These are phyloP conservation scores for Fagopyrum esculentum DNA, from an alignment of 148 eudicot genomes.

Conservation along the genomic window DNA sequence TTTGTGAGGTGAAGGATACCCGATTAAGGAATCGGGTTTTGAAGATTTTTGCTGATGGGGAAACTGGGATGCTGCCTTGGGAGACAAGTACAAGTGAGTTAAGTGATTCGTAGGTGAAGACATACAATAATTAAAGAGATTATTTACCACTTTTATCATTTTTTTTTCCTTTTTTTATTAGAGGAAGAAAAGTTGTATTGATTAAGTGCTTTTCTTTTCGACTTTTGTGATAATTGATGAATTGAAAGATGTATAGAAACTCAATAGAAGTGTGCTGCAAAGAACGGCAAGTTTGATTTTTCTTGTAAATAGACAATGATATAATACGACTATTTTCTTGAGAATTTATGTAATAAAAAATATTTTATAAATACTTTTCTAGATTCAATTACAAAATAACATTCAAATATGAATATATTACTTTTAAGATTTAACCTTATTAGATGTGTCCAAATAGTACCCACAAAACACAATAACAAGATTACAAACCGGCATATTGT, in stretches of 20 bases:
- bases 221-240: neutral
- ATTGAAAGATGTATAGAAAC: neutral
- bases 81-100: neutral
- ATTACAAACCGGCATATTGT: too few species aligned
- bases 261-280: too few species aligned
- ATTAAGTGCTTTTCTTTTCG: neutral
- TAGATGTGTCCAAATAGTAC: too few species aligned
- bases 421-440: too few species aligned
- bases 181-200: neutral
- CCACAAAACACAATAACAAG: too few species aligned
- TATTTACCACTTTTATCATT: neutral
- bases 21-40: conserved; percentile 25
- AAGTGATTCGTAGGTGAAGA: neutral
- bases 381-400: too few species aligned
- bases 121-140: neutral
- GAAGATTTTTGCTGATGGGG: conserved; percentile 17
- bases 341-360: too few species aligned
- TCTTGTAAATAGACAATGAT: too few species aligned
- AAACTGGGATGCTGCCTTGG: conserved; percentile 35
- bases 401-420: too few species aligned
- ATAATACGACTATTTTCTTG: too few species aligned
- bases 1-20: conserved; percentile 41
- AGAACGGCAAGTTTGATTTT: too few species aligned
- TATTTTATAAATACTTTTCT: too few species aligned
- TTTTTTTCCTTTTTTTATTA: neutral